Percentiles rank a stretch among this genome's conserved stretches.
phyloP scores from a whole-genome alignment of 176 grass and related monocot species.

The Raddia guianensis region DNA sequence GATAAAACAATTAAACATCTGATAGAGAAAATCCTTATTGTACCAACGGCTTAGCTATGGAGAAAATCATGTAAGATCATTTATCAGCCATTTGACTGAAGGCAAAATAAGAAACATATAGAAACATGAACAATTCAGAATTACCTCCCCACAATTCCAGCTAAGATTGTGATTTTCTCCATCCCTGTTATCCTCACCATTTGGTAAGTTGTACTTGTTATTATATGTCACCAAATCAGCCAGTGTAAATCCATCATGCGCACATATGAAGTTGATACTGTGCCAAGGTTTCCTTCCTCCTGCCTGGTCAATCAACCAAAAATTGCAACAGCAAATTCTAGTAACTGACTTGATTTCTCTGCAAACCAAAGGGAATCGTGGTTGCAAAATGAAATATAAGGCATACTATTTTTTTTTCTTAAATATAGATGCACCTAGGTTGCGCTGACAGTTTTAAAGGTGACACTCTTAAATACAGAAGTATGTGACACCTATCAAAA shows the following conservation, averaged over 20 bases:
- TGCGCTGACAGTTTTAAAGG: not conserved
- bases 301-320: constrained; percentile 51
- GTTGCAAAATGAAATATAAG: not conserved
- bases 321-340: constrained; percentile 27
- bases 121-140: constrained; percentile 21
- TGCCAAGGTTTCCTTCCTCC: constrained; percentile 96
- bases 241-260: constrained; percentile 96
- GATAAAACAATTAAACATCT: constrained; percentile 6
- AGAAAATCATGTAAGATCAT: constrained; percentile 37
- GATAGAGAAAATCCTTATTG: not conserved
- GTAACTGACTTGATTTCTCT: not conserved
- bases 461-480: not conserved
- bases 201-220: constrained; percentile 84
- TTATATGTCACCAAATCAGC: constrained; percentile 96
- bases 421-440: constrained; percentile 10
- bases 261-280: constrained; percentile 96
- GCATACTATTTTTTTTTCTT: not conserved
- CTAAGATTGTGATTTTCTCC: constrained; percentile 98
- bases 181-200: constrained; percentile 90
- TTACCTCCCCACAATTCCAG: constrained; percentile 97
- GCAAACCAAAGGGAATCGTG: constrained; percentile 5
- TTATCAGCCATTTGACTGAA: constrained; percentile 22
- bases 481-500: not conserved
- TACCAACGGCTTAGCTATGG: not conserved
- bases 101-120: constrained; percentile 33